Evolutionary conservation across 177 flowering plant genomes (phyloP).

Genomic region (Tripterygium wilfordii): DNA sequence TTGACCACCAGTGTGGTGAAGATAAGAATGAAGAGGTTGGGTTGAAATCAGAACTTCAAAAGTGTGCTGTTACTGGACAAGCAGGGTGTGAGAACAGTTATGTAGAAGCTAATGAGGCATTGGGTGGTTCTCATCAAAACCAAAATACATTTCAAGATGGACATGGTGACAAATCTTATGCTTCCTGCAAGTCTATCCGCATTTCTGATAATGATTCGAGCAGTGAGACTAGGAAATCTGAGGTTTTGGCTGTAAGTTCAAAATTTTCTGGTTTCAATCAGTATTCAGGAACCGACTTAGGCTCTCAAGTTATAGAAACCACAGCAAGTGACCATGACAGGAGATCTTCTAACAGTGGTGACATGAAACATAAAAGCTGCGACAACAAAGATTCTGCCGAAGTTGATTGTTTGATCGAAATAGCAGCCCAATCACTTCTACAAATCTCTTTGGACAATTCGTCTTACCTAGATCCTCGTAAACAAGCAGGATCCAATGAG

Average conservation of each 20-base stretch:
- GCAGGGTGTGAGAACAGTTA: conserved; percentile 18
- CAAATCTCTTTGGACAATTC: conserved; percentile 20
- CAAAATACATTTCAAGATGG: conserved; percentile 11
- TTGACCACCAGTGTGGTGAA: background rate
- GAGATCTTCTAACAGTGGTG: conserved; percentile 8
- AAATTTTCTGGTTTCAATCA: conserved; percentile 6
- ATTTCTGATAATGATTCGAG: conserved; percentile 18
- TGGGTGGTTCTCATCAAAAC: conserved; percentile 12
- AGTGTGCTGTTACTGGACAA: background rate
- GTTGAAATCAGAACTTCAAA: background rate
- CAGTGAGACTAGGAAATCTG: conserved; percentile 16
- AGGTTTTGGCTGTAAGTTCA: conserved; percentile 8
- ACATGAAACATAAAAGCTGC: conserved; percentile 3
- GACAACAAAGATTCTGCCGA: conserved; percentile 15
- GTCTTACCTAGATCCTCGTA: conserved; percentile 8
- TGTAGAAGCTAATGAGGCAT: conserved; percentile 15
- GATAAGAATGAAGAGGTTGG: conserved; percentile 2
- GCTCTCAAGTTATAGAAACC: conserved; percentile 16
- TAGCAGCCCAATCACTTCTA: conserved; percentile 46
- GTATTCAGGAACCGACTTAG: conserved; percentile 9
- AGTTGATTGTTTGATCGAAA: conserved; percentile 24
- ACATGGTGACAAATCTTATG: conserved; percentile 8
- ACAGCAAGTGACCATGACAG: conserved; percentile 10
- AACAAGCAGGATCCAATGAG: conserved; percentile 10
- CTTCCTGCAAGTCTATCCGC: conserved; percentile 14